A percentile compares a stretch with the other conserved stretches of the same genome.
phyloP scores from a whole-genome alignment of 768 basidiomycete species.

The Leucosporidium yakuticum region DNA sequence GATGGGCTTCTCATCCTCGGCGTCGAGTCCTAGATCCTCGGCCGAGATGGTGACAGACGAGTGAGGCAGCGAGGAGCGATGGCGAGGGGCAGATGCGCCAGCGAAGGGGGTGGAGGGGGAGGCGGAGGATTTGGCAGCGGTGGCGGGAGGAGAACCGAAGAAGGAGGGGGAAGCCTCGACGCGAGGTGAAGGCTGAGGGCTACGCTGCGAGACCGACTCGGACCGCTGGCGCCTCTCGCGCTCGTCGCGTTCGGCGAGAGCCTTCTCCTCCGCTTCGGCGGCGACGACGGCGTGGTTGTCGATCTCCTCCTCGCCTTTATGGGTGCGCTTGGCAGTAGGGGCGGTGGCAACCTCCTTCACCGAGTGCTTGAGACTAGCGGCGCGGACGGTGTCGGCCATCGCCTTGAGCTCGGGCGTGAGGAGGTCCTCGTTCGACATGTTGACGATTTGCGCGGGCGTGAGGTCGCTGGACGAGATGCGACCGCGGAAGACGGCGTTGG shows the following conservation, averaged over 20 bases:
- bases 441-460: conserved; percentile 63
- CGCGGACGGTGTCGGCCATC: conserved; percentile 72
- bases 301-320: conserved; percentile 87
- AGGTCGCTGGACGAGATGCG: conserved; percentile 66
- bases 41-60: conserved; percentile 5
- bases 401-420: conserved; percentile 80
- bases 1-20: not conserved
- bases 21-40: conserved; percentile 7
- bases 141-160: not conserved
- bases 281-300: conserved; percentile 50
- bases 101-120: not conserved
- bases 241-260: conserved; percentile 5
- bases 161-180: no score
- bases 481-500: conserved; percentile 70
- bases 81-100: not conserved
- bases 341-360: conserved; percentile 55
- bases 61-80: not conserved
- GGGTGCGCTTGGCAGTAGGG: conserved; percentile 72
- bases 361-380: conserved; percentile 76
- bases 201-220: not conserved
- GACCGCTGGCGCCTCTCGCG: not conserved
- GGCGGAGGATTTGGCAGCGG: not conserved
- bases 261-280: conserved; percentile 13
- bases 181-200: no score
- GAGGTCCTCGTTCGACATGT: conserved; percentile 81